Percentiles rank a stretch among this genome's conserved stretches.
Evolutionary conservation across 2,329 filamentous ascomycete species (phyloP).

Genomic region (Fusarium decemcellulare): DNA sequence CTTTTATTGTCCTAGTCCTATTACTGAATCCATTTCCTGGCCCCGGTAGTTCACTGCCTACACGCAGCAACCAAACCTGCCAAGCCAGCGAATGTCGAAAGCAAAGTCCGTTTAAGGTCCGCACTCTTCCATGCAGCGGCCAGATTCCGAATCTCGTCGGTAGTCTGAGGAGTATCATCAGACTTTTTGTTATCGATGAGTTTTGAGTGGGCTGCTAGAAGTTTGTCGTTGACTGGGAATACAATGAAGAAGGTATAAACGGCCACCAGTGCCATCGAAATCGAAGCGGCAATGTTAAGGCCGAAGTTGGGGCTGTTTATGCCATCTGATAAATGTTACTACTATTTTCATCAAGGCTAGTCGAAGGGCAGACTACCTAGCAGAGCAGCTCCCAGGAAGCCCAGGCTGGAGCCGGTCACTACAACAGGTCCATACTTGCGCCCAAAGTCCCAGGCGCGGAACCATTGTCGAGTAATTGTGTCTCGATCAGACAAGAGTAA

Average conservation of each 20-base stretch:
- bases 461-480: constrained; percentile 4
- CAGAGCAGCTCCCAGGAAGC: constrained; percentile 1
- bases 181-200: background rate
- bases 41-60: background rate
- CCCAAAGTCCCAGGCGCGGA: constrained; percentile 6
- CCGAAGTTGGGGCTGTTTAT: background rate
- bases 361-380: background rate
- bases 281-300: background rate
- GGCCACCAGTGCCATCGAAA: background rate
- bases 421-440: constrained; percentile 9
- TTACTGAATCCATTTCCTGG: background rate
- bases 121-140: background rate
- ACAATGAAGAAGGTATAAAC: background rate
- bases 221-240: constrained; percentile 8
- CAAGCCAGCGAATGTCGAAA: background rate
- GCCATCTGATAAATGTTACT: background rate
- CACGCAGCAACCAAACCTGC: background rate
- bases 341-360: background rate
- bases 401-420: background rate
- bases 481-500: background rate
- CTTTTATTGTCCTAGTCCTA: background rate
- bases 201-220: background rate
- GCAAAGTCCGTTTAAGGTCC: background rate
- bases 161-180: background rate
- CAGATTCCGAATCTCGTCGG: background rate